Evolutionary conservation across 306 rosid genomes (phyloP).

Genomic region (Medicago lupulina): DNA sequence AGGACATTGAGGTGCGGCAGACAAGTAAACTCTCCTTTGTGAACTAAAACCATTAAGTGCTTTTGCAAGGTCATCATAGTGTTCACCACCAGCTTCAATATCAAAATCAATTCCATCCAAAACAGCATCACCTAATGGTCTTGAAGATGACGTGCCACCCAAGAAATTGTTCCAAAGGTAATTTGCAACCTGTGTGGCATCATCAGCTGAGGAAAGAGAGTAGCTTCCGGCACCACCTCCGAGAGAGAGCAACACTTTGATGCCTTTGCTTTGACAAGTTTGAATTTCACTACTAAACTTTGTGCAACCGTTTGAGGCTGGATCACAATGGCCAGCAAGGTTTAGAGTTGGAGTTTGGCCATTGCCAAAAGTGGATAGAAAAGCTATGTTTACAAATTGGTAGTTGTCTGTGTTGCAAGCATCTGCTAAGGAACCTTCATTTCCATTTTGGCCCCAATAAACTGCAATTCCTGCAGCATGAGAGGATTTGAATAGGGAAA

Average conservation of each 20-base stretch:
- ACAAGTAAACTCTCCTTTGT: constrained; percentile 37
- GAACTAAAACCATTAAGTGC: constrained; percentile 42
- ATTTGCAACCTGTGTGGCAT: constrained; percentile 48
- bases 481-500: constrained; percentile 40
- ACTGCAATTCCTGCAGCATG: constrained; percentile 55
- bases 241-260: constrained; percentile 68
- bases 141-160: constrained; percentile 51
- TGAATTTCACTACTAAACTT: constrained; percentile 44
- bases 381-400: constrained; percentile 69
- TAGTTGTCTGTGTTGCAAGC: constrained; percentile 68
- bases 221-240: constrained; percentile 58
- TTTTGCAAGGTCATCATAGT: constrained; percentile 57
- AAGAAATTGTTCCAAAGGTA: constrained; percentile 67
- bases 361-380: constrained; percentile 56
- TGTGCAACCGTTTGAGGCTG: constrained; percentile 41
- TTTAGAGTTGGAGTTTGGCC: constrained; percentile 50
- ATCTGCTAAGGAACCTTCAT: constrained; percentile 56
- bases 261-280: constrained; percentile 50
- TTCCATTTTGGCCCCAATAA: constrained; percentile 66
- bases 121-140: constrained; percentile 63
- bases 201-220: constrained; percentile 55
- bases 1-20: constrained; percentile 75
- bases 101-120: constrained; percentile 73
- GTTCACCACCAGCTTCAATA: constrained; percentile 50
- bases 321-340: constrained; percentile 60